Evolutionary conservation across 2,329 filamentous ascomycete genomes (phyloP), one percentile per base, ranked within the genome.

Genomic region (Colletotrichum spinosum): DNA sequence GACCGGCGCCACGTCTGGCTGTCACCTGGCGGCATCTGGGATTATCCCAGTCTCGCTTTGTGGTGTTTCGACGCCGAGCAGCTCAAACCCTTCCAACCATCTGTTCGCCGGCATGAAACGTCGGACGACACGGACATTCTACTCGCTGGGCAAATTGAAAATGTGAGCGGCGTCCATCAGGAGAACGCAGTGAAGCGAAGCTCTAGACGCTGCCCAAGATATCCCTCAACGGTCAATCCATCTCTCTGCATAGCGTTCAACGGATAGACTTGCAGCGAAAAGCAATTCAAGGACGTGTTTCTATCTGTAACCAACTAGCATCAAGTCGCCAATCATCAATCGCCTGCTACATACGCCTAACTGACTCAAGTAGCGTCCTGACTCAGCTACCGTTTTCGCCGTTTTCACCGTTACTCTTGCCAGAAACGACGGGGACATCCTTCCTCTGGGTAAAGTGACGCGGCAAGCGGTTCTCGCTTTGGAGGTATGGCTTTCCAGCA

Each of bases 391-490:
- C 17, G n/a, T 8, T 33, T 37, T 65, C 33, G 8, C 6, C 17
- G 2, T 55, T 39, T 5, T 55, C 42, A 3, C 46, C 62, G 15
- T 56, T 53, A 3, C 33, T n/a, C 38, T 65, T 48, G 2, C 25
- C 53, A 37, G 55, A 34, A n/a, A 51, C 41, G 6, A 67, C 38
- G 0, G 70, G 58, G 11, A 69, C 25, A 2, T 70, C 61, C 67
- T 71, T 71, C 60, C 68, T 71, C 70, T 79, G 65, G 0, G 80
- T 82, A 53, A 80, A 83, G 53, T 75, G 69, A 12, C 80, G 78
- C 10, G 88, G 88, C 72, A 94, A 76, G 38, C 83, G 84, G 66
- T 88, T 88, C 78, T 93, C 90, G 0, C 79, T 81, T 34, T 85
- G 79, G 17, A 72, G 66, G 72, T 92, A 92, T 1, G 86, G 83